These are phyloP conservation scores for Podaxis sp. DNA, from an alignment of 768 basidiomycete genomes.

Conservation along the genomic window DNA sequence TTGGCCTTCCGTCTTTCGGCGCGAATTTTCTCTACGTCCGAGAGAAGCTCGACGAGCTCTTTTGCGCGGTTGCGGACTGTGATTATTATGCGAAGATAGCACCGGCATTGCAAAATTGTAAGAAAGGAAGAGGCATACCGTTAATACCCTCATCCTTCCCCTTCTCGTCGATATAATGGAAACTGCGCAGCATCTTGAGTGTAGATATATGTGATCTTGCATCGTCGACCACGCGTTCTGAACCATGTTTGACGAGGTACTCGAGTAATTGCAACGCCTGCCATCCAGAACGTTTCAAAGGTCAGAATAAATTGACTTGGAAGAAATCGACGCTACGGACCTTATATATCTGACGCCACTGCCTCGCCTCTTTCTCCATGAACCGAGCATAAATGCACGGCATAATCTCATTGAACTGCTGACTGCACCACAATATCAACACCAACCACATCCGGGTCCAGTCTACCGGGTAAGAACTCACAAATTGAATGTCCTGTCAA, in stretches of 20 bases:
- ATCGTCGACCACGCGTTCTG: slow-evolving; percentile 97
- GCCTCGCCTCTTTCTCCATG: slow-evolving; percentile 97
- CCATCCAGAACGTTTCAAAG: neutral
- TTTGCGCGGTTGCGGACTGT: slow-evolving; percentile 92
- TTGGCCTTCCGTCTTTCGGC: slow-evolving; percentile 91
- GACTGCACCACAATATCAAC: slow-evolving; percentile 45
- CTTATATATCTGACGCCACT: slow-evolving; percentile 99
- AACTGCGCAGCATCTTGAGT: slow-evolving; percentile 95
- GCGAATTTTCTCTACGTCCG: slow-evolving; percentile 90
- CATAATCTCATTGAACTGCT: slow-evolving; percentile 99
- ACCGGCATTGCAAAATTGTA: neutral
- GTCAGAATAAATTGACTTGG: neutral
- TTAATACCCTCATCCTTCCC: slow-evolving; percentile 98
- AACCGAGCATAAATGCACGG: slow-evolving; percentile 92
- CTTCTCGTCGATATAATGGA: slow-evolving; percentile 98
- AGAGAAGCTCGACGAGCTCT: slow-evolving; percentile 89
- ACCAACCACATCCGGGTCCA: neutral
- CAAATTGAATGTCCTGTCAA: slow-evolving; percentile 92
- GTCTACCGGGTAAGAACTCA: slow-evolving; percentile 38
- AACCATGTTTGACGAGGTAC: slow-evolving; percentile 95
- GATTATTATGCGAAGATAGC: neutral
- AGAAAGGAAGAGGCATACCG: slow-evolving; percentile 45
- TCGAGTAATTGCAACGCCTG: slow-evolving; percentile 92
- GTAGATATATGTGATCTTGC: slow-evolving; percentile 93
- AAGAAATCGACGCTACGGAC: slow-evolving; percentile 33